Evolutionary conservation across 2,329 filamentous ascomycete species (phyloP), one percentile per base, ranked within the genome.

Genomic region (Cladorrhinum sp.): DNA sequence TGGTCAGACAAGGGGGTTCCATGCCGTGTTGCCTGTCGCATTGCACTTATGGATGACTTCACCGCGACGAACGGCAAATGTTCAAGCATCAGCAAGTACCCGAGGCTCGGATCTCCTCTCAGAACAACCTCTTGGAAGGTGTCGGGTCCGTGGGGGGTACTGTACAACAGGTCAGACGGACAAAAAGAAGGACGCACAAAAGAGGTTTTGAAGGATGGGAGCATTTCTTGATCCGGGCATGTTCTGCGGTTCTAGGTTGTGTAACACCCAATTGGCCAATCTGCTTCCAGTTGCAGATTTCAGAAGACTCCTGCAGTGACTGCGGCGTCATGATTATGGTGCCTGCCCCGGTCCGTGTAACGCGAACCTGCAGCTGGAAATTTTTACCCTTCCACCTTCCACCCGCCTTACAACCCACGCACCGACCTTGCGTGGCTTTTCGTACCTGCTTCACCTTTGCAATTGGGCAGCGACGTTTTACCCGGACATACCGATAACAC

Each of bases 21-120:
- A 55, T 55, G 23, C 53, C 53, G 53, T 32, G 41, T 38, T 48
- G 52, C 52, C 50, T 41, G 32, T 55, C 18, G 32, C 52, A 55
- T 55, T 55, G 3, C 32, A 45, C 41, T 45, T 32, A 36, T 55
- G 52, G 52, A 41, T 22, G 9, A 41, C 32, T 55, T 55, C 49
- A 50, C 49, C 49, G 7, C 45, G 51, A 54, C 22, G 51, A 54
- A 54, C 51, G 29, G 51, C 29, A 54, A 54, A 36, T 54, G 51
- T 36, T 36, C 24, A 36, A 36, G 8, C 32, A 36, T 36, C 32
- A 36, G 32, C 32, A 36, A 36, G 32, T 13, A 36, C 41, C 41
- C 41, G 41, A 45, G 41, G 41, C 41, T 22, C 41, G 41, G 41
- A 45, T 45, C 41, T 45, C 7, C n/a, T 45, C 16, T 18, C 18